A percentile compares a stretch with the other conserved stretches of the same genome.
Evolutionary conservation across 192 early-diverging fungal species (phyloP).

Genomic region (Coemansia asiatica): DNA sequence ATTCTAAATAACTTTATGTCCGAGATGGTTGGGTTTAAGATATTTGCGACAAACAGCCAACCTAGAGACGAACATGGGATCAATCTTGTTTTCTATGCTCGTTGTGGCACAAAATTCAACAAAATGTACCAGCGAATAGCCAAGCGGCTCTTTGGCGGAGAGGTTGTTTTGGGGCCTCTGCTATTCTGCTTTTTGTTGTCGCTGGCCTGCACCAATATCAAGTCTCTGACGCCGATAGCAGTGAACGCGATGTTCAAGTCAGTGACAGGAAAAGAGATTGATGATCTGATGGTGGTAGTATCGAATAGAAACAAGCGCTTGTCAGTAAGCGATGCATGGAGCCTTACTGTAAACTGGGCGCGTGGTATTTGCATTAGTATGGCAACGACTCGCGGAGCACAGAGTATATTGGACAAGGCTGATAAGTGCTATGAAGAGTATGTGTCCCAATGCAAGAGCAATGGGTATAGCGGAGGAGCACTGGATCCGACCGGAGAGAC

Average conservation of each 20-base stretch:
- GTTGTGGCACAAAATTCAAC: conserved; percentile 6
- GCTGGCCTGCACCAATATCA: conserved; percentile 12
- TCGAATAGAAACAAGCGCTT: background rate
- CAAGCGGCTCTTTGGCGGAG: conserved; percentile 10
- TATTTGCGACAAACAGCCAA: background rate
- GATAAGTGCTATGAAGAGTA: conserved; percentile 10
- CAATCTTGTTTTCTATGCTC: background rate
- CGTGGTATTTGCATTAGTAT: conserved; percentile 10
- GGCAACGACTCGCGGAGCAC: background rate
- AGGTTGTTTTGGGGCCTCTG: conserved; percentile 23
- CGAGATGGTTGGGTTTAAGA: conserved; percentile 17
- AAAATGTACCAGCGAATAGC: conserved; percentile 11
- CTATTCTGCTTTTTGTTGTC: conserved; percentile 20
- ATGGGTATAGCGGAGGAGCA: background rate
- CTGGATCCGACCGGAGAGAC: conserved; percentile 10
- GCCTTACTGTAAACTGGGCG: conserved; percentile 14
- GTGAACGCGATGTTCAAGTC: conserved; percentile 14
- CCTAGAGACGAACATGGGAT: background rate
- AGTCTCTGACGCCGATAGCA: background rate
- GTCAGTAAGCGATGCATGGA: conserved; percentile 1
- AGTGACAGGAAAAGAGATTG: conserved; percentile 7
- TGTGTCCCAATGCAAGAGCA: background rate
- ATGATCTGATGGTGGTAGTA: conserved; percentile 10
- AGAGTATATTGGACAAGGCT: conserved; percentile 15
- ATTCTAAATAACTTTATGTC: conserved; percentile 15